These are phyloP conservation scores for Diaporthe caulivora DNA, from an alignment of 2,329 filamentous ascomycete species.

Conservation along the genomic window DNA sequence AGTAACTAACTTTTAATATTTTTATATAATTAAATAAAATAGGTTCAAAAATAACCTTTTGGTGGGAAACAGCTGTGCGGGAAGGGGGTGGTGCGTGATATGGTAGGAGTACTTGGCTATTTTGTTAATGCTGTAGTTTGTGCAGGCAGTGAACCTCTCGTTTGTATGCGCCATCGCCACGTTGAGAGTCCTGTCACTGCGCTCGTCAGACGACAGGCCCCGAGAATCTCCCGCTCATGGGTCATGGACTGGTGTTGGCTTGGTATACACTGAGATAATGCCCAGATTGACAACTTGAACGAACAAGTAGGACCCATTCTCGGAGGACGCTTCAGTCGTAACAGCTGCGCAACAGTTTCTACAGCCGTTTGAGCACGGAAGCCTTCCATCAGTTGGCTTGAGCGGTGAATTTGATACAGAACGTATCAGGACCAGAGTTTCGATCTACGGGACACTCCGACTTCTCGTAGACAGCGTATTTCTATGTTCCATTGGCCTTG, in stretches of 20 bases:
- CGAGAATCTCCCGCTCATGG: background rate
- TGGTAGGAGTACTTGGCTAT: too few species aligned
- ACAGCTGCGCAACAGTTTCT: background rate
- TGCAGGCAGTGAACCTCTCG: too few species aligned
- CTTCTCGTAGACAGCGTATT: background rate
- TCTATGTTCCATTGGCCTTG: background rate
- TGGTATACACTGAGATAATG: background rate
- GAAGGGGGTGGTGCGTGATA: too few species aligned
- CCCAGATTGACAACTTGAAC: background rate
- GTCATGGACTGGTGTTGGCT: background rate
- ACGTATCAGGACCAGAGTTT: background rate
- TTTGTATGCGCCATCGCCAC: too few species aligned
- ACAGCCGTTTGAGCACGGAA: background rate
- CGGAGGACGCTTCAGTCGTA: background rate
- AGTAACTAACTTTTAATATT: too few species aligned
- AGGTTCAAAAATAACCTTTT: too few species aligned
- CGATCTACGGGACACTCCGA: background rate
- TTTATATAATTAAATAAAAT: too few species aligned
- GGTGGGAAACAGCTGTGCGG: too few species aligned
- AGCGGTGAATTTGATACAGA: background rate
- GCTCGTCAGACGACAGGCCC: background rate
- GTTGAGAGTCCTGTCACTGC: too few species aligned
- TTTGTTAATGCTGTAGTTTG: too few species aligned
- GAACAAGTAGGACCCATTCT: background rate
- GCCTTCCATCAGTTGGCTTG: background rate